Evolutionary conservation across 2,329 filamentous ascomycete species (phyloP), one percentile per base, ranked within the genome.

Genomic region (Celoporthe dispersa): DNA sequence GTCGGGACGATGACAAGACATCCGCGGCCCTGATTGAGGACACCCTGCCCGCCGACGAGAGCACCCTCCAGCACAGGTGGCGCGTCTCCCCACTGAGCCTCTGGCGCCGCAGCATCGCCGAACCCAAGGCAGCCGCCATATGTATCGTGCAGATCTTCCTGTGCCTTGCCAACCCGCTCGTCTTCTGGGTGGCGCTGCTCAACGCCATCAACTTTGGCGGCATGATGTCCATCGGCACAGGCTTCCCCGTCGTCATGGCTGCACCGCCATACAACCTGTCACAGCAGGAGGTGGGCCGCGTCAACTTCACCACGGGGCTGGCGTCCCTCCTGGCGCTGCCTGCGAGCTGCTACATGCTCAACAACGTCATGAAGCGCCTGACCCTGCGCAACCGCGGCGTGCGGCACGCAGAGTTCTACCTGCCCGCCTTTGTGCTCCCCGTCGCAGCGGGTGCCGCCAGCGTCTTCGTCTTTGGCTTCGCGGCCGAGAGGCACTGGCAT

Each of bases 401-500:
- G 28, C 73, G 75, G 19, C 75, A 77, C 51, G 75, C 75, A 6
- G 75, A 77, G 66, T 74, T 73, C 68, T 76, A 76, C 63, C 73
- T 76, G 2, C 70, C 73, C 19, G 75, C 73, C 7, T 77, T 75
- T 48, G 51, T 74, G 14, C 71, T 75, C 5, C 73, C 75, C 11
- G 68, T 76, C 7, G 28, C 74, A 4, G 64, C 72, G n/a, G 71
- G 73, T 19, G 75, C 71, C 7, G 57, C 67, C 2, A 73, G 72
- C 61, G 69, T 75, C 9, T 69, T 73, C 39, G 3, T 76, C 60
- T 75, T 73, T 62, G 75, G 72, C 2, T 31, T 74, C 51, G 63
- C 73, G 12, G 71, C 71, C 25, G 60, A 48, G 11, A 61, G 59
- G 22, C 16, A 35, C 25, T 74, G 70, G 72, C 63, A 67, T 22